Base-by-base conservation (phyloP, 257 asterid species). In the Solanum tacnaense region DNA sequence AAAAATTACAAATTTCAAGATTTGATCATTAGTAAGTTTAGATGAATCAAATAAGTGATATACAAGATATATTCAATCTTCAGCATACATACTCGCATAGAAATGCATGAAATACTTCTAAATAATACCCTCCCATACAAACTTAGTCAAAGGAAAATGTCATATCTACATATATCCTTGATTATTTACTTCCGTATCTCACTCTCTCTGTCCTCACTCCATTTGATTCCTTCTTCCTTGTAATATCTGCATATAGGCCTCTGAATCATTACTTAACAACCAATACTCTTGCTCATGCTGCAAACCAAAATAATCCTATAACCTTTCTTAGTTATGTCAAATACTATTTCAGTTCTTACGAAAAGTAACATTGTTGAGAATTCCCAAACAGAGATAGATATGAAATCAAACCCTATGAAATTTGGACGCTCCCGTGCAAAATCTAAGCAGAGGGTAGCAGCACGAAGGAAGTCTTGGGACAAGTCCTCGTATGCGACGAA, bases 401-500 rank as follows among this genome's bases (percentile, higher is more conserved):
- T 5, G 86, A 34, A 78, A 76, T 87, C 95, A 89, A 82, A 96
- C 99, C 98, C 90, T 27, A 96, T 88, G 89, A 94, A 94, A 67
- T 92, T 89, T 1, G 98, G 98, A 36, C 92, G 91, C 39, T 94
- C 91, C 60, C 93, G 92, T 84, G 98, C 94, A 87, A 95, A 96
- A 25, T 95, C 94, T 32, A 96, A 90, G 90, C 96, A 96, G 60
- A 86, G 82, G 13, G 93, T 79, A 46, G 99, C 95, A 72, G 92
- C 89, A 36, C 87, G 90, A 15, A 93, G 87, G 88, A 95, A 96
- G 60, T 94, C 95, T 46, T 93, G 92, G 1, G 91, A 86, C 87
- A 96, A 88, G 72, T 90, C 91, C 94, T 96, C 98, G 88, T 94
- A 94, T 84, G 87, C 94, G 35, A 96, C 97, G 84, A 95, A 94